Evolutionary conservation across 495 filamentous ascomycete species (phyloP), one percentile per base, ranked within the genome.

Genomic region (Penicillium coffeae): DNA sequence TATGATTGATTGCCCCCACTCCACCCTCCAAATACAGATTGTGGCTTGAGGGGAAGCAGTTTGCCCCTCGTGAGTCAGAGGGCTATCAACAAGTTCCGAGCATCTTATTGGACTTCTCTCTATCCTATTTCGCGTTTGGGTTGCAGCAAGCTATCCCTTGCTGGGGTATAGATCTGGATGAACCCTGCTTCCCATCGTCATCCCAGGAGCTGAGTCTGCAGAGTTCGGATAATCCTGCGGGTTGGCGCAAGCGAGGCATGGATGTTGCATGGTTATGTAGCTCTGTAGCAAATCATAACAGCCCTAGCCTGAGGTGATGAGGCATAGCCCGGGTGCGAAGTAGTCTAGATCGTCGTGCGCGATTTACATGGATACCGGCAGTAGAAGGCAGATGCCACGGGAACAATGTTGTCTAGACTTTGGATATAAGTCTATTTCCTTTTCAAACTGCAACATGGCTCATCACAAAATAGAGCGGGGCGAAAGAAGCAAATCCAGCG

Each of bases 11-110:
- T 32, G 9, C 33, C 21, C 45, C 42, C 37, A 22, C 44, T 40
- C 47, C 45, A 30, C 16, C 40, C 40, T 43, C 20, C 33, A 18
- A 18, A 22, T 36, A n/a, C 35, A 8, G n/a, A n/a, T n/a, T n/a
- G n/a, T n/a, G n/a, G n/a, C n/a, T 12, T 43, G 15, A 30, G 25
- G 25, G 25, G 25, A 10, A 30, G 25, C n/a, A 12, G 20, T n/a
- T 22, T 41, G 38, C 22, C 18, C 14, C 6, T 15, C 21, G 13
- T n/a, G 14, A 9, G 21, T 33, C 21, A 14, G 40, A 43, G 21
- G 27, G 21, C 42, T 36, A 45, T 41, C 49, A 42, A 54, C 41
- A 30, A 46, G 51, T 22, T 42, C 14, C 27, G 20, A 18, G 19
- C 20, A 33, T 13, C 41, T 35, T 33, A n/a, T 19, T 21, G 20